A percentile compares a stretch with the other conserved stretches of the same genome.
phyloP scores from a whole-genome alignment of 148 eudicot genomes.

The Vaccinium darrowii region DNA sequence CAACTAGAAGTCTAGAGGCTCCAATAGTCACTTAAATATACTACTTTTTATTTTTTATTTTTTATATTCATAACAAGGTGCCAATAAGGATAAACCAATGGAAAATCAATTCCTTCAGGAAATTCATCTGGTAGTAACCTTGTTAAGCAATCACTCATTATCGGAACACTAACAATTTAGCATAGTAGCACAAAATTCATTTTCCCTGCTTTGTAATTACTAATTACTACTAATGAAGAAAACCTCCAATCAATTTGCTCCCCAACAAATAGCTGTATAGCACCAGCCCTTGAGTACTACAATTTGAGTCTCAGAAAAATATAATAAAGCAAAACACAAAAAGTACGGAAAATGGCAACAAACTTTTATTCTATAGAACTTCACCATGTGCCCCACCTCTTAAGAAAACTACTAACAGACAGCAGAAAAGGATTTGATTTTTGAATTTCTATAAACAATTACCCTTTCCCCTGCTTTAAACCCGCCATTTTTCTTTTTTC shows the following conservation, averaged over 20 bases:
- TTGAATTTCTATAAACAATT: not conserved
- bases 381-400: not conserved
- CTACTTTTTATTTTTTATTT: not conserved
- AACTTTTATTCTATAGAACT: not conserved
- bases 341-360: not conserved
- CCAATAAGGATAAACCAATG: conserved; percentile 4
- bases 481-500: not conserved
- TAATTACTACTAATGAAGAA: not conserved
- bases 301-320: not conserved
- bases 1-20: not conserved
- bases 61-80: not conserved
- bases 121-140: not conserved
- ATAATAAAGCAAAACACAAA: not conserved
- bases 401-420: not conserved
- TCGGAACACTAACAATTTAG: not conserved
- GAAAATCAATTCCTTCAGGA: not conserved
- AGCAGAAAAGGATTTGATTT: not conserved
- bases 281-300: not conserved
- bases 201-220: not conserved
- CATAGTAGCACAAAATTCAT: not conserved
- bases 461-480: not conserved
- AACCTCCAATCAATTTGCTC: not conserved
- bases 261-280: not conserved
- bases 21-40: not conserved
- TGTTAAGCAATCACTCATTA: not conserved